Conservation (phyloP, 2,329 filamentous ascomycete genomes). For the Cytospora mali region DNA sequence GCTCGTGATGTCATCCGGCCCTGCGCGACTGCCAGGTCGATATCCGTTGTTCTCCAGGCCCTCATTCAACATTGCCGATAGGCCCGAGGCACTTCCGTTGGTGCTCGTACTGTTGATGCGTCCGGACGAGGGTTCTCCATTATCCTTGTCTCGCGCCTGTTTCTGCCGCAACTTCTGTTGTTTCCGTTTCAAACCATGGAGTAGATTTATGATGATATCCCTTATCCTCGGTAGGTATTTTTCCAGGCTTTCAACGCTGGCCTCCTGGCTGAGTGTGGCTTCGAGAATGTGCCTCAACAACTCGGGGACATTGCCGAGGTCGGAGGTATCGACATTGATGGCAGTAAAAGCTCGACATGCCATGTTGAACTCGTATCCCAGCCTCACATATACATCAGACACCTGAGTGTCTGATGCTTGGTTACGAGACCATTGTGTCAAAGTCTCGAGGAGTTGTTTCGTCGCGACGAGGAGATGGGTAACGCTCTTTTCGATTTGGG, state of each 20-base stretch:
- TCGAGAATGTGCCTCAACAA: slow-evolving; percentile 87
- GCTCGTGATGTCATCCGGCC: slow-evolving; percentile 37
- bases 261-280: slow-evolving; percentile 94
- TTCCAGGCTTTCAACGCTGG: slow-evolving; percentile 89
- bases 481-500: slow-evolving; percentile 98
- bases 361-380: slow-evolving; percentile 99
- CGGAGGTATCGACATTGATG: slow-evolving; percentile 93
- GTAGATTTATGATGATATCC: slow-evolving; percentile 96
- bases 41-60: slow-evolving; percentile 57
- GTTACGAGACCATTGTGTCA: slow-evolving; percentile 96
- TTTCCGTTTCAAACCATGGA: slow-evolving; percentile 95
- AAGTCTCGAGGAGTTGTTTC: slow-evolving; percentile 94
- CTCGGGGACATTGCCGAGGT: slow-evolving; percentile 94
- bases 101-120: slow-evolving; percentile 63
- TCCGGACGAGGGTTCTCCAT: slow-evolving; percentile 35
- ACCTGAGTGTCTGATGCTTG: slow-evolving; percentile 92
- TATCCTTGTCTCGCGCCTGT: slow-evolving; percentile 60
- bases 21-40: slow-evolving; percentile 40
- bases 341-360: slow-evolving; percentile 95
- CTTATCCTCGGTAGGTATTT: slow-evolving; percentile 91
- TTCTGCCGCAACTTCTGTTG: slow-evolving; percentile 81
- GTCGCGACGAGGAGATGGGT: slow-evolving; percentile 96
- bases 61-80: slow-evolving; percentile 63
- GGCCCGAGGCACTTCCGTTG: slow-evolving; percentile 58
- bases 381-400: slow-evolving; percentile 94